phyloP scores from a whole-genome alignment of 2,329 filamentous ascomycete genomes.

The Mariannaea elegans region DNA sequence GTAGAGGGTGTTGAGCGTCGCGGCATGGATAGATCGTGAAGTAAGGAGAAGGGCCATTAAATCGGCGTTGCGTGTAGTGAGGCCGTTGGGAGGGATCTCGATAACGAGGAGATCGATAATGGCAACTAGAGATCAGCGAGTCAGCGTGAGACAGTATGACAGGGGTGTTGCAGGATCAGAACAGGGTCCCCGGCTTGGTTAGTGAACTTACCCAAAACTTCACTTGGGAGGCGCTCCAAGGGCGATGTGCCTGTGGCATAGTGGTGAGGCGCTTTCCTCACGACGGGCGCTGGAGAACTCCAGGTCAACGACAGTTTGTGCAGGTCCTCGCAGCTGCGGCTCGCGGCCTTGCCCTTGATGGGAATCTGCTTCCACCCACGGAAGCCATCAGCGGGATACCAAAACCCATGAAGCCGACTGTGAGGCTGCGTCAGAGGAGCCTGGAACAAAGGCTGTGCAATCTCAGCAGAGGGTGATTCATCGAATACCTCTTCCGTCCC shows the following conservation, averaged over 20 bases:
- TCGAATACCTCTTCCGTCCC: conserved; percentile 62
- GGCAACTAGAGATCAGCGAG: conserved; percentile 58
- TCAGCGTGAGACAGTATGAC: conserved; percentile 28
- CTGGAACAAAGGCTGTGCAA: conserved; percentile 57
- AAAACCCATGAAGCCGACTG: conserved; percentile 66
- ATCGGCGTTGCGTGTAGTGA: conserved; percentile 80
- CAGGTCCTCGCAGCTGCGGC: conserved; percentile 69
- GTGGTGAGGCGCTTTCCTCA: conserved; percentile 42
- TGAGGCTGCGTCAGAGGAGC: conserved; percentile 63
- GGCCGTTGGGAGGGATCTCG: conserved; percentile 76
- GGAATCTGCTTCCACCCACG: conserved; percentile 71
- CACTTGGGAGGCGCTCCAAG: conserved; percentile 74
- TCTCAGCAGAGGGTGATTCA: conserved; percentile 54
- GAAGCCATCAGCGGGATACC: conserved; percentile 66
- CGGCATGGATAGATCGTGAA: conserved; percentile 77
- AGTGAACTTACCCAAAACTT: conserved; percentile 71
- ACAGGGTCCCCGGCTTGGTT: conserved; percentile 10
- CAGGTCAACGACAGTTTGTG: conserved; percentile 64
- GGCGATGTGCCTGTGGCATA: conserved; percentile 59
- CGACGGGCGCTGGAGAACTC: conserved; percentile 52
- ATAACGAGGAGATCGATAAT: conserved; percentile 80
- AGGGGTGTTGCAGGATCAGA: conserved; percentile 21
- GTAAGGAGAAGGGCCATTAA: conserved; percentile 78
- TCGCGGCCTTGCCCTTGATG: conserved; percentile 66
- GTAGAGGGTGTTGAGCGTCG: conserved; percentile 79